A percentile compares a stretch with the other conserved stretches of the same genome.
These are phyloP conservation scores for Colletotrichum gigasporum DNA, from an alignment of 2,329 filamentous ascomycete species.

Conservation along the genomic window DNA sequence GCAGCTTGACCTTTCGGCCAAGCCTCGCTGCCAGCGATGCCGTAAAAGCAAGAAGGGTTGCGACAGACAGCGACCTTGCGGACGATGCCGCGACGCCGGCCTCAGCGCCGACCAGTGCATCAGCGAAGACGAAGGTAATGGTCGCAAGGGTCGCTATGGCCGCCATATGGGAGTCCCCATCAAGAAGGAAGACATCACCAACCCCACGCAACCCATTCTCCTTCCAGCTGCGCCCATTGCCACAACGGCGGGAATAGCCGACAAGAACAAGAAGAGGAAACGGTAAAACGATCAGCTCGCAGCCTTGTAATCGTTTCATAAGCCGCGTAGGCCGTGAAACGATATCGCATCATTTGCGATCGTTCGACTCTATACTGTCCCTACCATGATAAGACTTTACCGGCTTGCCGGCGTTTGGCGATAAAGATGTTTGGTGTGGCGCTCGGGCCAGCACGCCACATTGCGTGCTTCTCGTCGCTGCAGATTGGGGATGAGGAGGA, in stretches of 20 bases:
- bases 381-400: conserved; percentile 1
- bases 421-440: neutral
- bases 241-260: conserved; percentile 44
- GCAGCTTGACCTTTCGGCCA: conserved; percentile 90
- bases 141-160: conserved; percentile 91
- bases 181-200: conserved; percentile 62
- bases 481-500: neutral
- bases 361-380: neutral
- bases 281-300: conserved; percentile 48
- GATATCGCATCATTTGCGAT: neutral
- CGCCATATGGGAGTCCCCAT: conserved; percentile 76
- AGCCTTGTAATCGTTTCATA: neutral
- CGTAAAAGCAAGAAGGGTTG: conserved; percentile 99
- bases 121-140: conserved; percentile 97
- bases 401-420: conserved; percentile 9
- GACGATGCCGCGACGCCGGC: conserved; percentile 94
- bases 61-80: conserved; percentile 94
- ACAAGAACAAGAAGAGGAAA: conserved; percentile 72
- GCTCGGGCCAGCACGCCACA: neutral
- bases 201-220: conserved; percentile 47
- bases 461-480: neutral
- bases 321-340: too few species aligned
- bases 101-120: conserved; percentile 93
- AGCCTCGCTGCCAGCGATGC: conserved; percentile 97
- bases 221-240: conserved; percentile 56